Evolutionary conservation across 495 filamentous ascomycete species (phyloP).

Genomic region (Immersiella caudata): DNA sequence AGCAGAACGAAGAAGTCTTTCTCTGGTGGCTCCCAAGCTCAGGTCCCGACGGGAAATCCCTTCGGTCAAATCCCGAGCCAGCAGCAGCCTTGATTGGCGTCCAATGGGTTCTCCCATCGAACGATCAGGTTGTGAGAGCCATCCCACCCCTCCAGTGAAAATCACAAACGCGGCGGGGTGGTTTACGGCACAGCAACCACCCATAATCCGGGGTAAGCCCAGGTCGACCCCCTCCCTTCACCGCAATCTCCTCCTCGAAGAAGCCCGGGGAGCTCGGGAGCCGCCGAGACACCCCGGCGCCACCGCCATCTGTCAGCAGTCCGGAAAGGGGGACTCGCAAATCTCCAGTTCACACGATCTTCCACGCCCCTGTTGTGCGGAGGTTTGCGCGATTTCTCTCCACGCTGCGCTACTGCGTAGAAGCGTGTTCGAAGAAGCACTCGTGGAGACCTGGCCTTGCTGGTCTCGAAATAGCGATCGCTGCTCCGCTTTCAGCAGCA

Average conservation of each 20-base stretch:
- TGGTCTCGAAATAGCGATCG: conserved; percentile 1
- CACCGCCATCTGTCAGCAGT: neutral
- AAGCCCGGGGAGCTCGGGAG: neutral
- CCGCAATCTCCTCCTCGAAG: neutral
- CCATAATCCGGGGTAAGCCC: neutral
- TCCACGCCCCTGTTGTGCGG: conserved; percentile 10
- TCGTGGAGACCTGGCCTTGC: neutral
- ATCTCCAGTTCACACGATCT: conserved; percentile 14
- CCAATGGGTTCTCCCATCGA: neutral
- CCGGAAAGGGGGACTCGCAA: conserved; percentile 2
- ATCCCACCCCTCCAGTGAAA: too few species aligned
- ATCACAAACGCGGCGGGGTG: too few species aligned
- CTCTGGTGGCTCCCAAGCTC: neutral
- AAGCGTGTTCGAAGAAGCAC: neutral
- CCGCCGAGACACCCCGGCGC: conserved; percentile 9
- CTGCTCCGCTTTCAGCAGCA: neutral
- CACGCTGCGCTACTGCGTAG: conserved; percentile 1
- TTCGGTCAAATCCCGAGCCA: neutral
- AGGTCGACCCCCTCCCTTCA: neutral
- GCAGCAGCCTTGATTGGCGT: neutral
- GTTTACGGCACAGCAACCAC: neutral
- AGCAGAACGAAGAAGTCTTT: neutral
- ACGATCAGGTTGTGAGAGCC: neutral
- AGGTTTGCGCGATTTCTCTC: conserved; percentile 5
- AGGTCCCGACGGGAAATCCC: neutral